Base-by-base conservation (phyloP, 2,329 filamentous ascomycete genomes). In the Helotiales sp. region DNA sequence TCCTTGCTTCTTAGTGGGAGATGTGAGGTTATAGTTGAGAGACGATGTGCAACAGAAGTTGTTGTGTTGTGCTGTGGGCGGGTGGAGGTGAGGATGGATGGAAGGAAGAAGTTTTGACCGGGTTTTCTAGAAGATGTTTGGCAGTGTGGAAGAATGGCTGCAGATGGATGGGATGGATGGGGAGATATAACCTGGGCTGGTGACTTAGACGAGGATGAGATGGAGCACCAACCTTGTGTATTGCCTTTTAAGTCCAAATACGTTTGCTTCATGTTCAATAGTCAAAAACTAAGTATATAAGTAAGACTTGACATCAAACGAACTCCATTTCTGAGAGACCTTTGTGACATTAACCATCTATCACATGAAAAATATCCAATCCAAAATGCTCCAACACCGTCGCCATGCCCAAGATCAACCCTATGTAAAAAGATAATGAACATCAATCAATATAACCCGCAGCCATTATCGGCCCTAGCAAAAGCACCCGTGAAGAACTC, bases 401-500 rank as follows among this genome's bases (percentile, higher is more conserved):
- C 60, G 66, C 69, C 61, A 72, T 69, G 63, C 62, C 59, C 26
- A 63, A 67, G 45, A 58, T 13, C 30, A 45, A n/a, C 49, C 57
- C 26, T 50, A 64, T 61, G 13, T 43, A 28, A 37, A 37, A 59
- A 13, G n/a, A 52, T 59, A n/a, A 40, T 62, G 43, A 63, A 54
- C 63, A 37, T 49, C 40, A 34, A 60, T 72, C 59, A 75, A 65
- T 73, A 75, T 28, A 65, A 10, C 11, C 71, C 70, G 69, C 76
- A 78, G 1, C 74, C 76, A 64, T 75, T 75, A 43, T 72, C 68
- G 0, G 91, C 91, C 67, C 91, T 86, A 71, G 84, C 80, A 79
- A 95, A 95, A 11, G 92, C 92, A 47, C 85, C 86, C 4, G 91
- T 85, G 76, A 99, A 99, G 79, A 99, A 96, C 64, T 93, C 87